Conservation (phyloP, 1,139 yeast genomes). For the Pichia sp. region DNA sequence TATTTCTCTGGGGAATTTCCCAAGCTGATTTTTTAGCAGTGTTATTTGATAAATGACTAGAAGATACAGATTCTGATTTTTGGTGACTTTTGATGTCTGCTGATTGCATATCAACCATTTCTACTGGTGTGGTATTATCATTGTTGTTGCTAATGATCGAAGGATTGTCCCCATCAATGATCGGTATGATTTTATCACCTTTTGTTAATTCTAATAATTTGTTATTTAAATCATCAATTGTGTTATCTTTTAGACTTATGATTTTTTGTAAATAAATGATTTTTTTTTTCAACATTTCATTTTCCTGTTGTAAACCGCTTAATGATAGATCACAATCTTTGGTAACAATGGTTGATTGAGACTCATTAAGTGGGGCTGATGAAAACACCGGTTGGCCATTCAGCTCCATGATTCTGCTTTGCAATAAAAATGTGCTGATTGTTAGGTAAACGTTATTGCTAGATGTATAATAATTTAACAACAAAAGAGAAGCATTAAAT, state of each 20-base stretch:
- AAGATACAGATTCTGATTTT: background rate
- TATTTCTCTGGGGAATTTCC: constrained; percentile 12
- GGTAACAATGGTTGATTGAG: background rate
- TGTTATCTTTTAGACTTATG: constrained; percentile 9
- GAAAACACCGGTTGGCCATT: background rate
- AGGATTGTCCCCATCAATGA: background rate
- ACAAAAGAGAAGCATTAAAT: background rate
- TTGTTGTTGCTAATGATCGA: background rate
- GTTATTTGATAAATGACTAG: no score
- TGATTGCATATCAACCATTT: background rate
- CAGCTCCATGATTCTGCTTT: background rate
- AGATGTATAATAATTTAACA: background rate
- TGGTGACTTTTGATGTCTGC: background rate
- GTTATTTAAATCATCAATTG: constrained; percentile 8
- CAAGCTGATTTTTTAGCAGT: background rate
- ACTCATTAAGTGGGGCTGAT: background rate
- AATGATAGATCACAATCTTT: background rate
- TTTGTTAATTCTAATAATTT: constrained; percentile 1
- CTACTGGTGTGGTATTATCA: background rate
- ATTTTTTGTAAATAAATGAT: constrained; percentile 9
- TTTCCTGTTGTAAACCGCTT: constrained; percentile 6
- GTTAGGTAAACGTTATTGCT: background rate
- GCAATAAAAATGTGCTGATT: background rate
- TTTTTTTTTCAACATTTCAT: constrained; percentile 6
- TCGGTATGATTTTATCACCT: background rate